Base-by-base conservation (phyloP, 768 basidiomycete species). In the Pleurotus salmoneostramineus region DNA sequence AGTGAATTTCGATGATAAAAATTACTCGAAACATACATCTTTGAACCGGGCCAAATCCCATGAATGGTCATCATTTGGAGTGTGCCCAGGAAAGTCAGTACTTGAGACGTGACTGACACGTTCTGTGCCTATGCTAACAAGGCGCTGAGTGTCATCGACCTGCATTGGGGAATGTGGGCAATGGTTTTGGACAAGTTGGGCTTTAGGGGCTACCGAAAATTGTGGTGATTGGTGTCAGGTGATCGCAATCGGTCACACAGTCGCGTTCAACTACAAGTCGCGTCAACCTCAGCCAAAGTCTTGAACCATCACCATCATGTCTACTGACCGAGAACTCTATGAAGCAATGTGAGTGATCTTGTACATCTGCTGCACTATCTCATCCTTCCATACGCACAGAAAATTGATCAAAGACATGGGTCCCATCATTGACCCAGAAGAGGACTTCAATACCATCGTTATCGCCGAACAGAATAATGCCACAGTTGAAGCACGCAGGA, bases 31-130 rank as follows among this genome's bases (percentile, higher is more conserved):
- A 68, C 84, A 72, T 69, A 96, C 93, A 78, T 88, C 69, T 70
- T 83, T 81, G 74, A 97, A 97, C 63, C 75, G 80, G 45, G 75
- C 68, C 40, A 95, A 72, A 68, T 87, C 77, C 95, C 95, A 98
- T 0, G 87, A 81, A 66, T 94, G 79, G 68, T 95, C 91, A 67
- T 95, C 91, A 50, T 78, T 84, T 1, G 93, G 88, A 64, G 89
- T 85, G 65, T 96, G 88, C 0, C 95, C 95, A 2, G 96, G 96
- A 66, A 85, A 97, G 61, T 97, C 91, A 7, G 91, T 89, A 64
- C 87, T 94, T 0, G 94, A 89, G 10, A 97, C 87, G 73, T 96
- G 72, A 0, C 85, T 82, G 36, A 91, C 82, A 5, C 84, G 80
- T 66, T 93, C 92, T 44, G 85, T 80, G 44, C 81, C 77, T 21